Evolutionary conservation across 495 filamentous ascomycete species (phyloP), one percentile per base, ranked within the genome.

Genomic region (Pseudoneurospora amorphoporcata): DNA sequence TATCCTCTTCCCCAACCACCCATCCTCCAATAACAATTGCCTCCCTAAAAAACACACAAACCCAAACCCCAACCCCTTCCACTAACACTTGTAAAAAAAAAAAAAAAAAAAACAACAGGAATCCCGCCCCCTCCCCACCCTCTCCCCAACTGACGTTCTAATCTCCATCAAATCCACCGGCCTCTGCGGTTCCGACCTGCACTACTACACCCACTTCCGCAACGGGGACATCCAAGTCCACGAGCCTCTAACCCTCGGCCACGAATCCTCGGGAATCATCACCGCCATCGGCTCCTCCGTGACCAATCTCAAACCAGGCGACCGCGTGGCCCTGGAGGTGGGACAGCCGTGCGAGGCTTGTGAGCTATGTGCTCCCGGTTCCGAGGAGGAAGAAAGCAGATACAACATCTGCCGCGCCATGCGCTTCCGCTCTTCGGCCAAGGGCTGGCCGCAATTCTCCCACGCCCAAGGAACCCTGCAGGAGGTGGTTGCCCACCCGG

Each of bases 381-480:
- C 39, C 1, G 16, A 12, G 16, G 16, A 12, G 16, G 16, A 45
- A 45, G 83, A 84, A 61, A 91, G 91, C 37, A 85, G 92, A 69
- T 95, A 96, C 80, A 97, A 96, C 80, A 92, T 97, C 82, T 97
- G 93, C 85, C 84, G 85, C n/a, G 80, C 82, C 10, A 90, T 97
- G 88, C 84, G 83, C 68, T 97, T 97, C 82, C 85, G 92, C 68
- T 91, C 89, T 77, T 92, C 90, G 68, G 93, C 93, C 17, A 94
- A 94, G 82, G 53, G 53, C 6, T 65, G 53, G 53, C 53, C 53
- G 14, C 81, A 84, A 39, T 90, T 90, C 80, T 92, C 92, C 4
- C 93, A 96, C 75, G 86, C 88, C 29, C 92, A 96, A 82, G 93
- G 93, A 17, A 96, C 93, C 14, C 83, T 97, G 68, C 93, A 94